Percentiles rank a stretch among this genome's conserved stretches.
These are phyloP conservation scores for Croton laevigatus DNA, from an alignment of 441 rosid genomes.

Conservation along the genomic window DNA sequence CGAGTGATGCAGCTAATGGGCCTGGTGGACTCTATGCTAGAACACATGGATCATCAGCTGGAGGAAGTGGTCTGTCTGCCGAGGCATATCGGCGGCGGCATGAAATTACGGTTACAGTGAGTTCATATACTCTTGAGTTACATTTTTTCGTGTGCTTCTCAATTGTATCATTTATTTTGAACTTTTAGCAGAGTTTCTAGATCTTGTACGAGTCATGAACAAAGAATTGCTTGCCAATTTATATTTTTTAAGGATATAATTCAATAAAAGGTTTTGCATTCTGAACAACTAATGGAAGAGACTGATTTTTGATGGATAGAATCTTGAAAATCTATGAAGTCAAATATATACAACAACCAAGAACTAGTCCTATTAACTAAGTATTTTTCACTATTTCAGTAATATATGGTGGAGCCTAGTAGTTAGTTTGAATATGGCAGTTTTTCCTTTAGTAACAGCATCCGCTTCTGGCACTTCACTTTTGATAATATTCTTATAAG, in stretches of 20 bases:
- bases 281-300: not conserved
- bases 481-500: not conserved
- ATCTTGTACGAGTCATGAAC: not conserved
- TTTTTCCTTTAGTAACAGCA: not conserved
- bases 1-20: slow-evolving; percentile 35
- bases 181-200: not conserved
- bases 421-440: not conserved
- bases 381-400: not conserved
- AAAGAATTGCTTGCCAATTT: not conserved
- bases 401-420: not conserved
- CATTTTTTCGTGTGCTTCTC: not conserved
- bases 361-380: not conserved
- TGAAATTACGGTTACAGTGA: slow-evolving; percentile 83
- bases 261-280: not conserved
- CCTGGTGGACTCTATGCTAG: slow-evolving; percentile 43
- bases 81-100: slow-evolving; percentile 78
- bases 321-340: not conserved
- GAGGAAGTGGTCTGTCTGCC: slow-evolving; percentile 44
- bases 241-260: not conserved
- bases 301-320: not conserved
- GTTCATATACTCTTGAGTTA: slow-evolving; percentile 24
- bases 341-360: too few species aligned
- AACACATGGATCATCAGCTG: slow-evolving; percentile 44
- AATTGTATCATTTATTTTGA: not conserved
- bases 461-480: not conserved